Evolutionary conservation across 2,329 filamentous ascomycete genomes (phyloP).

Genomic region (Cyphellophora europaea): DNA sequence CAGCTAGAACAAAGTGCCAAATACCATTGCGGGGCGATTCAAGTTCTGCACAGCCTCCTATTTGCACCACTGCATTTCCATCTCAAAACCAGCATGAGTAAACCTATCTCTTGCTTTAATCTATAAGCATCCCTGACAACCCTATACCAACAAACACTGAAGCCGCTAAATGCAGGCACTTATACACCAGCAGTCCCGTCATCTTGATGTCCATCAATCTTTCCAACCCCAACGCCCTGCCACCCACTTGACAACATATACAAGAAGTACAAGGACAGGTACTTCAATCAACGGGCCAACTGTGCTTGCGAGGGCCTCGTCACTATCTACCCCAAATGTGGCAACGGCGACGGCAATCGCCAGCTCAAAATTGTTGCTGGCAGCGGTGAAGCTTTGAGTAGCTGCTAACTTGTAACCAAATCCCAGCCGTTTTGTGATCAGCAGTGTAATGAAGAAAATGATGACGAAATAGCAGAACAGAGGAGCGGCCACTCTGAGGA

Average conservation of each 20-base stretch:
- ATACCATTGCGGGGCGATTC: no score
- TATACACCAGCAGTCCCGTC: no score
- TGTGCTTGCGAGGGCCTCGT: conserved; percentile 72
- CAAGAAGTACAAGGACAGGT: conserved; percentile 66
- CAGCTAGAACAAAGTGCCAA: no score
- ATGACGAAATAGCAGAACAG: conserved; percentile 70
- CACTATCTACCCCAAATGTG: conserved; percentile 65
- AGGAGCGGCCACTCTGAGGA: conserved; percentile 71
- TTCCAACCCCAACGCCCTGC: conserved; percentile 5
- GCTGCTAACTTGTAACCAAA: conserved; percentile 62
- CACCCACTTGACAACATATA: conserved; percentile 59
- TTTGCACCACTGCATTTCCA: no score
- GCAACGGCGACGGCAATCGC: conserved; percentile 83
- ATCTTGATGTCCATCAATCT: no score
- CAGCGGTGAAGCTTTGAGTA: conserved; percentile 80
- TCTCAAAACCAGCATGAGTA: no score
- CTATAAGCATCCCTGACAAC: no score
- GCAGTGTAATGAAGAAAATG: conserved; percentile 63
- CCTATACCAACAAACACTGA: no score
- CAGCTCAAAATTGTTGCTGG: conserved; percentile 89
- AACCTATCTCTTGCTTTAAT: no score
- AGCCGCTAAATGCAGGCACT: no score
- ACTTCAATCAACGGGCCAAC: conserved; percentile 83
- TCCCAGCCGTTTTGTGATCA: conserved; percentile 52
- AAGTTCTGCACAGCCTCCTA: no score